Evolutionary conservation across 1,284 basidiomycete species (phyloP).

Genomic region (Pterula multifida): DNA sequence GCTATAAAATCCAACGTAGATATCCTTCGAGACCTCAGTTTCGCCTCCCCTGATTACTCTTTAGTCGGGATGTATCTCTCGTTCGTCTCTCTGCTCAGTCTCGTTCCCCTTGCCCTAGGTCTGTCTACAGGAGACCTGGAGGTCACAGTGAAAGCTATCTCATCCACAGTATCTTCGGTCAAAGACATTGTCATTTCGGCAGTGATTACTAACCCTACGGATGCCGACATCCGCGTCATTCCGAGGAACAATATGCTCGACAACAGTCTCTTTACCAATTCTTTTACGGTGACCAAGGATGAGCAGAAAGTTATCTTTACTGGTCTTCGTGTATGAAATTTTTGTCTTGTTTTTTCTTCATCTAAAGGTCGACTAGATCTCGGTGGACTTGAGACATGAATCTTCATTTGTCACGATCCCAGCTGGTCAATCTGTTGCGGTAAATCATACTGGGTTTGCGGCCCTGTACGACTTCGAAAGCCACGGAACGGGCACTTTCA

Average conservation of each 20-base stretch:
- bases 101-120: not conserved
- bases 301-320: not conserved
- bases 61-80: not conserved
- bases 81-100: not conserved
- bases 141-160: not conserved
- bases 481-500: not conserved
- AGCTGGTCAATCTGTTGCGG: not conserved
- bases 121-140: not conserved
- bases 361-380: not conserved
- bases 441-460: slow-evolving; percentile 11
- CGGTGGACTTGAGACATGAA: not conserved
- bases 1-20: not conserved
- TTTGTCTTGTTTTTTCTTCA: not conserved
- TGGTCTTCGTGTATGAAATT: not conserved
- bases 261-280: slow-evolving; percentile 7
- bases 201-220: not conserved
- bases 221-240: slow-evolving; percentile 2
- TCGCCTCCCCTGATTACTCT: not conserved
- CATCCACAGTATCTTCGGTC: not conserved
- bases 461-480: not conserved
- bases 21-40: not conserved
- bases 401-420: not conserved
- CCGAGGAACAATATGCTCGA: slow-evolving; percentile 1
- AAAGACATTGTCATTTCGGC: not conserved
- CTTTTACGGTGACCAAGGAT: not conserved